Evolutionary conservation across 768 basidiomycete genomes (phyloP), one percentile per base, ranked within the genome.

Genomic region (Russula sp.): DNA sequence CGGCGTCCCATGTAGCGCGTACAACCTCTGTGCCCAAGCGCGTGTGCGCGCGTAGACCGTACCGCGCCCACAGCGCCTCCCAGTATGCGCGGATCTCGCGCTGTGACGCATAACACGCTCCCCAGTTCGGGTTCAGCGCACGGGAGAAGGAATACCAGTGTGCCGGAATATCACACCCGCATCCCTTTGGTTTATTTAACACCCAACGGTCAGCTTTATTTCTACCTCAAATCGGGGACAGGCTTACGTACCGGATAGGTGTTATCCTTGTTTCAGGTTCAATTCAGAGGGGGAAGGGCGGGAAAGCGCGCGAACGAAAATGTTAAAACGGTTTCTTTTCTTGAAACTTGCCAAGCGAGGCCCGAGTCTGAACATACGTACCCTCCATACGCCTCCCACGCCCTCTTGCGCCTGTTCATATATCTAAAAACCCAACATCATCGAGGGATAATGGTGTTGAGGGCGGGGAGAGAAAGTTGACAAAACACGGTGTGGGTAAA

Each of bases 121-220:
- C 26, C 76, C 76, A 76, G 55, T 68, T 2, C 0, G 72, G 69
- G 55, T 74, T 73, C 13, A 64, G 68, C 32, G 71, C 70, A 52
- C 67, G 61, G 16, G 74, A 74, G 62, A 72, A 66, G 22, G 67
- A 69, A 69, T 74, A 74, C 72, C 71, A 72, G 57, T 70, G 69
- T 14, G 59, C 67, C 2, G 70, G 59, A 6, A 74, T 53, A 61
- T 74, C 73, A 8, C 67, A 73, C 1, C 66, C 72, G 56, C 73
- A 73, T 42, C 73, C 73, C 73, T 48, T 73, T n/a, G 52, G 16
- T 0, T 18, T 28, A 6, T 13, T 22, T 13, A 11, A 9, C n/a
- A 24, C 53, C 13, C 48, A 3, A 24, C 22, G 26, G 30, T 30
- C 51, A 30, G 18, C 51, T 18, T 52, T 30, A 8, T 24, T 7